Evolutionary conservation across 495 filamentous ascomycete species (phyloP), one percentile per base, ranked within the genome.

Genomic region (Cladorrhinum samala): DNA sequence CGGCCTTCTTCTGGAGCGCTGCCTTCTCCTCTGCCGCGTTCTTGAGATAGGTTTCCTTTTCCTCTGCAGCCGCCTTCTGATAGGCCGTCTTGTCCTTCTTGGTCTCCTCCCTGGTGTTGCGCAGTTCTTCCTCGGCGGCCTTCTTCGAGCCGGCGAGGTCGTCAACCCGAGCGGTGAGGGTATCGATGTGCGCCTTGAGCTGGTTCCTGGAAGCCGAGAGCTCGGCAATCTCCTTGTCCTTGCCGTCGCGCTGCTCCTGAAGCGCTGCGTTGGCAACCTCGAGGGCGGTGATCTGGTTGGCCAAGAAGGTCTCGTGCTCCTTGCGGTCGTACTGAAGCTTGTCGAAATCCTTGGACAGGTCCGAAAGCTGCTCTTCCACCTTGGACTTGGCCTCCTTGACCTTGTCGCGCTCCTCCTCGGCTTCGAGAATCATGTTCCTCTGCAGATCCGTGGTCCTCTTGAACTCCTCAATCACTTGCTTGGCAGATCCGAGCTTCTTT

Each of bases 381-480:
- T 58, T 54, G 49, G 64, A 63, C 41, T 59, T 65, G 36, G 59
- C 56, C 40, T 62, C 54, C 51, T 57, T 63, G 36, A 69, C 62
- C 42, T 55, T 60, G 25, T 74, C 70, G 25, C 66, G 65, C 46
- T 74, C 70, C 57, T 63, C 68, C 62, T 75, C 71, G 16, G 60
- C 56, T 20, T 76, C 70, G 30, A 54, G 25, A 25, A 75, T 55
- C 65, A 71, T 60, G 44, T 57, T 59, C 40, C 69, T 61, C 23
- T 71, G 66, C 24, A 69, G 58, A 37, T 68, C 67, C 36, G 67
- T 67, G 44, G 66, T 67, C 51, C 52, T 60, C 6, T 60, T 66
- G 58, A 70, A 67, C 38, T 73, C 68, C 25, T 72, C 69, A 17
- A 70, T 61, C 33, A 72, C 56, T 33, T 69, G 54, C 49, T 62